A percentile compares a stretch with the other conserved stretches of the same genome.
Conservation (phyloP, 306 rosid genomes). For the Malus sieversii region DNA sequence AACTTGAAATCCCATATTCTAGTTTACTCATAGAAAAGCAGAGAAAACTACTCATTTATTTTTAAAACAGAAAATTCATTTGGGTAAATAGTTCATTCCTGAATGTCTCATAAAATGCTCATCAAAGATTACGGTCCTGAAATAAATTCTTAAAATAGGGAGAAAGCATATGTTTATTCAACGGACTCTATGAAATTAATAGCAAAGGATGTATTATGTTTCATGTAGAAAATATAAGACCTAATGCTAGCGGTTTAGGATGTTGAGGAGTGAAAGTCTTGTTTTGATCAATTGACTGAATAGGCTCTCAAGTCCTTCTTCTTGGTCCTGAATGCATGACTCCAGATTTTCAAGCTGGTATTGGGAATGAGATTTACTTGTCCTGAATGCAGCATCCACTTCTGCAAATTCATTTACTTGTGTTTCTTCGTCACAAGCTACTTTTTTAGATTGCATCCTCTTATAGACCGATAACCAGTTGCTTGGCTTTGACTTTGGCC, state of each 20-base stretch:
- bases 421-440: not conserved
- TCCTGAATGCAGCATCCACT: not conserved
- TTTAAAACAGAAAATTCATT: too few species aligned
- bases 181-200: not conserved
- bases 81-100: too few species aligned
- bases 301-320: constrained; percentile 15
- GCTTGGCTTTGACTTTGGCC: constrained; percentile 14
- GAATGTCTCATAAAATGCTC: too few species aligned
- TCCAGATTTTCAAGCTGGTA: constrained; percentile 8
- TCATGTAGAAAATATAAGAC: not conserved
- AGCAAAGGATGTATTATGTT: not conserved
- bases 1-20: too few species aligned
- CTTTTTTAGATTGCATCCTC: not conserved
- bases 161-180: too few species aligned
- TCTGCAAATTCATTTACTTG: not conserved
- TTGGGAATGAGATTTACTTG: not conserved
- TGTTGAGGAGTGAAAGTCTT: constrained; percentile 33
- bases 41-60: too few species aligned
- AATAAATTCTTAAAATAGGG: too few species aligned
- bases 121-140: too few species aligned
- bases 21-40: too few species aligned
- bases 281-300: constrained; percentile 27
- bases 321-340: constrained; percentile 24
- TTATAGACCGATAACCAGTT: constrained; percentile 16
- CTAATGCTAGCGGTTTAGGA: constrained; percentile 10